Percentiles rank a stretch among this genome's conserved stretches.
These are phyloP conservation scores for Penicillium nordicum DNA, from an alignment of 2,329 filamentous ascomycete species.

Conservation along the genomic window DNA sequence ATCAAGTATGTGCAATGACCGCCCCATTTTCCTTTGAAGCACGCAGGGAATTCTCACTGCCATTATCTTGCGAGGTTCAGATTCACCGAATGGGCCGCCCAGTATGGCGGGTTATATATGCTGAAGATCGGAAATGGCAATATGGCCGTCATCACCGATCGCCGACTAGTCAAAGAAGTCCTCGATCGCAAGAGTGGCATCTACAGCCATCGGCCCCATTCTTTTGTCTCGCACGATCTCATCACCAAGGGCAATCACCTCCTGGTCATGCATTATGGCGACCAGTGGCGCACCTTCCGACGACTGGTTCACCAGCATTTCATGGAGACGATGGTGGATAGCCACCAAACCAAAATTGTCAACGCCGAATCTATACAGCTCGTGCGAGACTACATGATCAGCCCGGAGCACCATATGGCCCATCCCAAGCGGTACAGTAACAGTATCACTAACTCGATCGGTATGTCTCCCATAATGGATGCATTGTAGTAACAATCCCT, in stretches of 20 bases:
- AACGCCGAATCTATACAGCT: conserved; percentile 51
- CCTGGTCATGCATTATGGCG: conserved; percentile 7
- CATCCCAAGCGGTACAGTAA: conserved; percentile 51
- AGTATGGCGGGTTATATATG: conserved; percentile 8
- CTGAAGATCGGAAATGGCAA: conserved; percentile 45
- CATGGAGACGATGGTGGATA: conserved; percentile 35
- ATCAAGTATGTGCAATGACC: not conserved
- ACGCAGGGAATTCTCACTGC: not conserved
- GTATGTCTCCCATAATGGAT: not conserved
- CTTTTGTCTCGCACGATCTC: conserved; percentile 19
- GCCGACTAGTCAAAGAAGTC: conserved; percentile 41
- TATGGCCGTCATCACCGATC: conserved; percentile 43
- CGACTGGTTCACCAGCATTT: conserved; percentile 47
- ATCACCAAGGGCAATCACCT: conserved; percentile 1
- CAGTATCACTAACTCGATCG: conserved; percentile 41
- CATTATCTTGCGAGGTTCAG: not conserved
- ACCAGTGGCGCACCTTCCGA: conserved; percentile 46
- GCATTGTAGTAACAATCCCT: accelerated
- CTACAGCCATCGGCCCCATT: conserved; percentile 45
- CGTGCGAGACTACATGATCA: conserved; percentile 43
- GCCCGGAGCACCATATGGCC: conserved; percentile 45
- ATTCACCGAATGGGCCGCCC: not conserved
- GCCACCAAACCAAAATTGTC: conserved; percentile 29
- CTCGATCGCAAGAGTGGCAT: conserved; percentile 46
- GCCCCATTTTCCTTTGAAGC: too few species aligned